Conservation (phyloP, 2,329 filamentous ascomycete species). For the Thielaviopsis musarum region DNA sequence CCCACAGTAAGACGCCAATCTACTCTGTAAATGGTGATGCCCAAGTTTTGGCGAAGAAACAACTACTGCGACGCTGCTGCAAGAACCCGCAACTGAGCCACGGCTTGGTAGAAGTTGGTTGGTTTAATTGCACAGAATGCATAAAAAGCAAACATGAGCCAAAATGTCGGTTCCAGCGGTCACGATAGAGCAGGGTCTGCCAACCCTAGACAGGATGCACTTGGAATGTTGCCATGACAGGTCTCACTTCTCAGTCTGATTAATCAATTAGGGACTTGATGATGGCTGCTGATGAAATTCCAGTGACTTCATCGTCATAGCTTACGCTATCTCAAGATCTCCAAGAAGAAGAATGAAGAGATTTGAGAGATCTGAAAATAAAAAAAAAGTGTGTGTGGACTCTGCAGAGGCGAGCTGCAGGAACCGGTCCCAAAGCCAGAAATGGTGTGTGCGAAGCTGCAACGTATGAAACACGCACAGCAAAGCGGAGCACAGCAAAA, state of each 20-base stretch:
- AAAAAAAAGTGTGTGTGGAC: background rate
- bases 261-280: too few relatives aligned
- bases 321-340: too few relatives aligned
- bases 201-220: background rate
- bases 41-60: too few relatives aligned
- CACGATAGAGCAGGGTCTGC: background rate
- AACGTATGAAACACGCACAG: background rate
- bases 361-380: background rate
- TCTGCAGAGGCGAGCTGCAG: slow-evolving; percentile 7
- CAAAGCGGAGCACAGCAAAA: too few relatives aligned
- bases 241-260: background rate
- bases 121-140: background rate
- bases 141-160: background rate
- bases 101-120: background rate
- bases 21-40: too few relatives aligned
- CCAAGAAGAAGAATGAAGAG: too few relatives aligned
- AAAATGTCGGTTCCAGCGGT: background rate
- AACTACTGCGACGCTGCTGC: too few relatives aligned
- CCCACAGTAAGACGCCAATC: too few relatives aligned
- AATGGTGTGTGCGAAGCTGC: background rate
- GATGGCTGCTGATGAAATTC: too few relatives aligned
- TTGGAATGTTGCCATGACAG: background rate
- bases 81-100: too few relatives aligned
- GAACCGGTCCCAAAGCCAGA: background rate
- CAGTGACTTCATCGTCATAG: too few relatives aligned